phyloP scores from a whole-genome alignment of 1,139 yeast species.

The Candida anutae region DNA sequence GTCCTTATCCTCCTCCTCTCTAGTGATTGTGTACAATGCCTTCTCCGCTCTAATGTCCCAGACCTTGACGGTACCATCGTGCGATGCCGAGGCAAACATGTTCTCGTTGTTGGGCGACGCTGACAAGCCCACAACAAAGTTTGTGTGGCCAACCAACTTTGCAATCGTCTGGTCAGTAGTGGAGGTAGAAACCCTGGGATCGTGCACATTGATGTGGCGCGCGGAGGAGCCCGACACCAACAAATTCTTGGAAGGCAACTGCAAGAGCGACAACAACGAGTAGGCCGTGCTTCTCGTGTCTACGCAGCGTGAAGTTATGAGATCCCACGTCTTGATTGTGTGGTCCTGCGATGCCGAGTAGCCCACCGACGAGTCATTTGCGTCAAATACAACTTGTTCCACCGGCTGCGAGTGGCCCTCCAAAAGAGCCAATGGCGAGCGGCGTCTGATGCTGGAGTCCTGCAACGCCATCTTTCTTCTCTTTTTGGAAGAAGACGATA shows the following conservation, averaged over 20 bases:
- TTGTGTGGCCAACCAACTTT: conserved; percentile 83
- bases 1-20: conserved; percentile 42
- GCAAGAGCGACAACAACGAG: conserved; percentile 69
- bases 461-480: conserved; percentile 77
- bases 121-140: conserved; percentile 77
- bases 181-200: conserved; percentile 54
- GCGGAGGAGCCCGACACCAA: conserved; percentile 93
- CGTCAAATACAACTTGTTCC: conserved; percentile 73
- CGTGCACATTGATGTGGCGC: conserved; percentile 88
- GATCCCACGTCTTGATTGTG: conserved; percentile 92
- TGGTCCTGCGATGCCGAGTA: conserved; percentile 96
- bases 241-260: conserved; percentile 57
- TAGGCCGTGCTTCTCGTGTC: conserved; percentile 88
- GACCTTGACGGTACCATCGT: conserved; percentile 89
- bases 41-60: conserved; percentile 93
- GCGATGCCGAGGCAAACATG: conserved; percentile 84
- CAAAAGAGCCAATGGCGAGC: conserved; percentile 71
- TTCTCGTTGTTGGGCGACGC: conserved; percentile 69
- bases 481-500: conserved; percentile 79
- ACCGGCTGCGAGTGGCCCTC: conserved; percentile 84
- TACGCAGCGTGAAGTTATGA: conserved; percentile 72
- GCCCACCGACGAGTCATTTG: conserved; percentile 66
- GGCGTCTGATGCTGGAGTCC: conserved; percentile 70
- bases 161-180: conserved; percentile 40
- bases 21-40: conserved; percentile 76